Conservation (phyloP, 306 rosid genomes). For the Malus domestica region ASM211411v1 NC_041801.1:22950001-22950500, state of each 20-base stretch:
- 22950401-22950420: not conserved
- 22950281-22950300: not conserved
- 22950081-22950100: not conserved
- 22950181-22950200: not conserved
- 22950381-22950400: too few species aligned
- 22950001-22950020: not conserved
- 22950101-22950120: conserved; percentile 1
- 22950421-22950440: not conserved
- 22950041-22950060: conserved; percentile 3
- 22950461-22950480: not conserved
- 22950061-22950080: not conserved
- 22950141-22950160: not conserved
- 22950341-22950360: not conserved
- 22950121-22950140: conserved; percentile 1
- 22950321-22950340: not conserved
- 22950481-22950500: not conserved
- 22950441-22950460: too few species aligned
- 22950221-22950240: not conserved
- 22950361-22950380: too few species aligned
- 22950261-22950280: not conserved
- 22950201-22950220: not conserved
- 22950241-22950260: not conserved
- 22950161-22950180: not conserved
- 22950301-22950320: not conserved
- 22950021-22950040: conserved; percentile 5